Evolutionary conservation across 1,284 basidiomycete genomes (phyloP).

Genomic region (Chalciporus sp.): DNA sequence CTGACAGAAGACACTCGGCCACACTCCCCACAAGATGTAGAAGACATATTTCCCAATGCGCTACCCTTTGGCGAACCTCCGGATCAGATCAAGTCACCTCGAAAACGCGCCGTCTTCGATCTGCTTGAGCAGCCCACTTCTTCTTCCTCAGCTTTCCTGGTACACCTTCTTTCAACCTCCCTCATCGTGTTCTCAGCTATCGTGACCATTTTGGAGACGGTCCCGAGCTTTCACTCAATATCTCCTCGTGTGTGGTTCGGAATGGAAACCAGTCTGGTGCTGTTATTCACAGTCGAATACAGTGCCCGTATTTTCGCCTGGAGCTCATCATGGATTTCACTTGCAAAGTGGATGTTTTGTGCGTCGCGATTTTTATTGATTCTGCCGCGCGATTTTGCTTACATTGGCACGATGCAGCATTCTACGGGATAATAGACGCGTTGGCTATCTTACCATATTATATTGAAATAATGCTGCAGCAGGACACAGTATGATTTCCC

Average conservation of each 20-base stretch:
- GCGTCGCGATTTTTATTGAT: slow-evolving; percentile 33
- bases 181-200: slow-evolving; percentile 73
- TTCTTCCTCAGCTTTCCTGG: slow-evolving; percentile 62
- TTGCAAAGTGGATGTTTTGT: slow-evolving; percentile 72
- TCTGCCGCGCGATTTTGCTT: slow-evolving; percentile 4
- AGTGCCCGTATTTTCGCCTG: slow-evolving; percentile 63
- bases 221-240: slow-evolving; percentile 77
- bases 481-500: slow-evolving; percentile 71
- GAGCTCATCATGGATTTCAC: slow-evolving; percentile 61
- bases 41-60: slow-evolving; percentile 40
- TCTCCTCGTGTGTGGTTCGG: slow-evolving; percentile 81
- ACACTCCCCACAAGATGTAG: slow-evolving; percentile 35
- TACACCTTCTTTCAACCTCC: slow-evolving; percentile 64
- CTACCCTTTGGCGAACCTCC: slow-evolving; percentile 39
- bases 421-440: slow-evolving; percentile 84
- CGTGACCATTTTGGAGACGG: slow-evolving; percentile 83
- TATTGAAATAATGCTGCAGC: slow-evolving; percentile 78
- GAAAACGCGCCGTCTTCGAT: slow-evolving; percentile 59
- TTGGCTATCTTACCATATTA: slow-evolving; percentile 87
- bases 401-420: slow-evolving; percentile 49
- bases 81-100: slow-evolving; percentile 49
- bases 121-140: slow-evolving; percentile 72
- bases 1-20: slow-evolving; percentile 38
- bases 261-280: slow-evolving; percentile 74
- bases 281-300: slow-evolving; percentile 84